phyloP scores from a whole-genome alignment of 306 rosid species.

The Prunus fruticosa region DNA sequence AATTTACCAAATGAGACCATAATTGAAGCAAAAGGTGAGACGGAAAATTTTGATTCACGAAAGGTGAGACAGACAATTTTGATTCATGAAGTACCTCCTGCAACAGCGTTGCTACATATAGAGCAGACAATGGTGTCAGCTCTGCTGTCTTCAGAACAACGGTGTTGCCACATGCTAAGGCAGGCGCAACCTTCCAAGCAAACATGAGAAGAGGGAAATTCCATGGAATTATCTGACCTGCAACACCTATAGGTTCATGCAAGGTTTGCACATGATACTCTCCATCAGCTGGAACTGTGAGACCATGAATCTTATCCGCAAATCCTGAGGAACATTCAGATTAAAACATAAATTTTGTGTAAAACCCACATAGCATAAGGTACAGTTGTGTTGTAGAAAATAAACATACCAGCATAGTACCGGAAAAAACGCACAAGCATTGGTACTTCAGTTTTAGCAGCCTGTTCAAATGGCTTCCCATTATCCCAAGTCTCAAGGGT shows the following conservation, averaged over 20 bases:
- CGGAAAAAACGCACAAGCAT: slow-evolving; percentile 67
- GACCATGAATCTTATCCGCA: slow-evolving; percentile 96
- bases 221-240: slow-evolving; percentile 97
- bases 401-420: slow-evolving; percentile 72
- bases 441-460: slow-evolving; percentile 63
- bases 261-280: slow-evolving; percentile 67
- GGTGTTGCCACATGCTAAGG: slow-evolving; percentile 88
- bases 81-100: slow-evolving; percentile 58
- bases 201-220: slow-evolving; percentile 92
- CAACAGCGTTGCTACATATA: slow-evolving; percentile 56
- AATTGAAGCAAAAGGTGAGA: not conserved
- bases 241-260: slow-evolving; percentile 96
- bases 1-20: not conserved
- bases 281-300: slow-evolving; percentile 85
- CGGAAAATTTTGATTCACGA: not conserved
- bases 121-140: slow-evolving; percentile 92
- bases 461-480: slow-evolving; percentile 86
- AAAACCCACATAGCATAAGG: not conserved
- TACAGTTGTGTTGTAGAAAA: not conserved
- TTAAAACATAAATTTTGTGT: not conserved
- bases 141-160: slow-evolving; percentile 85
- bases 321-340: slow-evolving; percentile 51
- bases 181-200: slow-evolving; percentile 91
- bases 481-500: slow-evolving; percentile 94
- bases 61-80: not conserved